Percentiles rank a stretch among this genome's conserved stretches.
phyloP scores from a whole-genome alignment of 2,329 filamentous ascomycete genomes.

The Monilinia fructigena region DNA sequence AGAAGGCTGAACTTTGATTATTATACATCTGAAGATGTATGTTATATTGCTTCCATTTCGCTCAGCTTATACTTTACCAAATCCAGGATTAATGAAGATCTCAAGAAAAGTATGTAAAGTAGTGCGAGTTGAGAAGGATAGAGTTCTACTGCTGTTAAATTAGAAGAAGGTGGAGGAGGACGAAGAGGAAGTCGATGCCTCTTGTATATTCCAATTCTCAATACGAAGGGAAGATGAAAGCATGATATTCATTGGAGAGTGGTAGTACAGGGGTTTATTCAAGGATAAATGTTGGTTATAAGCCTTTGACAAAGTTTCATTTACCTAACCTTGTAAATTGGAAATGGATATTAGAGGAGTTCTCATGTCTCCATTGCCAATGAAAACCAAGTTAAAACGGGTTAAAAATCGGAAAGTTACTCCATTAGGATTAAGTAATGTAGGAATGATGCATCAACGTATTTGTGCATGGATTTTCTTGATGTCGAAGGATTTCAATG shows the following conservation, averaged over 20 bases:
- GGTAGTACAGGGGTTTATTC: neutral
- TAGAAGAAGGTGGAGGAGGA: conserved; percentile 6
- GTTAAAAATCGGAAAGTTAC: conserved; percentile 1
- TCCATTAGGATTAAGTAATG: conserved; percentile 9
- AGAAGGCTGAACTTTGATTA: conserved; percentile 15
- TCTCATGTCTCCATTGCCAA: neutral
- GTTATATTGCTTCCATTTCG: conserved; percentile 24
- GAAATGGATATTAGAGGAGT: conserved; percentile 16
- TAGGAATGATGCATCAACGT: conserved; percentile 5
- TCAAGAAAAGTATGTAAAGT: conserved; percentile 11
- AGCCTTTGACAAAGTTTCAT: conserved; percentile 12
- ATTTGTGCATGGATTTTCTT: conserved; percentile 14
- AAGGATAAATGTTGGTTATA: conserved; percentile 17
- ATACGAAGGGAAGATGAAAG: conserved; percentile 17
- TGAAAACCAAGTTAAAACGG: neutral
- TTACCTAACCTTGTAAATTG: conserved; percentile 8
- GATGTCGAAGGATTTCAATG: neutral
- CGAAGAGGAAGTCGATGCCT: conserved; percentile 17
- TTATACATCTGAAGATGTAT: conserved; percentile 17
- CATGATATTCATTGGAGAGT: conserved; percentile 5
- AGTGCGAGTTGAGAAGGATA: neutral
- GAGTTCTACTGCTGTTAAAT: conserved; percentile 2
- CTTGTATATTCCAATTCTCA: conserved; percentile 15
- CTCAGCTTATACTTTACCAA: conserved; percentile 13
- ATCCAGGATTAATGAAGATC: conserved; percentile 9